Base-by-base conservation (phyloP, 108 stramenopile genomes). In the Fragilariopsis cylindrus region DNA sequence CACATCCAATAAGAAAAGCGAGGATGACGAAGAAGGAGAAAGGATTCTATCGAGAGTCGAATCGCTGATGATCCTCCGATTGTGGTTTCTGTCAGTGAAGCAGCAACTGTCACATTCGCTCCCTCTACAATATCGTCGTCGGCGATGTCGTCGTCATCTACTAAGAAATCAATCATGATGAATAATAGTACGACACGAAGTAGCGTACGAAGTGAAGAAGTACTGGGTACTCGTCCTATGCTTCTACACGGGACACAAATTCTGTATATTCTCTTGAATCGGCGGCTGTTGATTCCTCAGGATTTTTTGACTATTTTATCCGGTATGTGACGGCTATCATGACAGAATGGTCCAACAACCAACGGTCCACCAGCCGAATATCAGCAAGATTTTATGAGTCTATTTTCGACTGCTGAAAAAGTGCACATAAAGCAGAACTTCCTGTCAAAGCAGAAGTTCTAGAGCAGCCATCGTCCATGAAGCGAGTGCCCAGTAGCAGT, bases 231-330 rank as follows among this genome's bases (percentile, higher is more conserved):
- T 53, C 13, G 3, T 19, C 69, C 54, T 8, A 53, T 4, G 18
- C 53, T 39, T 70, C 12, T 18, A 44, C 48, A 3, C 47, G 48
- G 8, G 57, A 63, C 15, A 62, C 56, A 7, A 60, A 48, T 12
- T 30, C 42, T 1, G 43, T n/a, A 0, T 15, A 60, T 7, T 42
- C 19, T 6, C 48, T 39, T 13, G 54, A 50, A 8, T 15, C 7
- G 0, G 50, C 41, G 1, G 13, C 13, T 1, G 48, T 56, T 5
- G 68, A 76, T 7, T 57, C 53, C 19, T 8, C 67, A 4, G 49
- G 68, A 12, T 70, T 76, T 63, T 52, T 76, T 45, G 53, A 76
- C 5, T 69, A 41, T 52, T 50, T 76, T 6, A 2, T 62, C 0
- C 41, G 47, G 3, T 76, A 66, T 16, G 48, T 69, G 11, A 13